Evolutionary conservation across 306 rosid genomes (phyloP).

Genomic region (Citrullus amarus): DNA sequence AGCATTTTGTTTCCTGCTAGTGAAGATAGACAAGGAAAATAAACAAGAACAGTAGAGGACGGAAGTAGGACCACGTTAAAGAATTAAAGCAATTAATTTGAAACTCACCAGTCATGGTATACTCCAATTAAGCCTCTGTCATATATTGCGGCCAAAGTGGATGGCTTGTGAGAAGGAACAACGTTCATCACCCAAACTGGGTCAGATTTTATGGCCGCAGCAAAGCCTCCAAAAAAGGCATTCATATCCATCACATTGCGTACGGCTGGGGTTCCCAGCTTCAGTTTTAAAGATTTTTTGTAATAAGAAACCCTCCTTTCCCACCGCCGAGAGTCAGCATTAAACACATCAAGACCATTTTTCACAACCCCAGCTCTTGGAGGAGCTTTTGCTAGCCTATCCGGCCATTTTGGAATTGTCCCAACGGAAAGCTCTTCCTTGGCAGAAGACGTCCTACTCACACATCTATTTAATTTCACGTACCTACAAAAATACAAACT

Average conservation of each 20-base stretch:
- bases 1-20: not conserved
- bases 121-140: slow-evolving; percentile 93
- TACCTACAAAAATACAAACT: slow-evolving; percentile 45
- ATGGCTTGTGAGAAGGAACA: slow-evolving; percentile 59
- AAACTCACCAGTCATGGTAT: slow-evolving; percentile 86
- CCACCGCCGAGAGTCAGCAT: slow-evolving; percentile 90
- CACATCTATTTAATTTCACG: slow-evolving; percentile 67
- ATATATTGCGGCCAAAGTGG: slow-evolving; percentile 63
- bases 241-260: slow-evolving; percentile 97
- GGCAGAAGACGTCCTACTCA: slow-evolving; percentile 43
- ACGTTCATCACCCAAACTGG: slow-evolving; percentile 97
- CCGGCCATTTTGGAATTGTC: slow-evolving; percentile 80
- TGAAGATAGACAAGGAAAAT: not conserved
- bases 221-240: slow-evolving; percentile 95
- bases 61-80: not conserved
- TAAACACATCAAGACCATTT: slow-evolving; percentile 64
- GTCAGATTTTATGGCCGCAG: slow-evolving; percentile 74
- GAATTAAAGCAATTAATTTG: not conserved
- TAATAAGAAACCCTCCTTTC: slow-evolving; percentile 63
- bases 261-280: slow-evolving; percentile 77
- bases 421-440: slow-evolving; percentile 72
- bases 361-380: slow-evolving; percentile 53
- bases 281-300: slow-evolving; percentile 59
- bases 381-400: slow-evolving; percentile 54
- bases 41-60: not conserved